These are phyloP conservation scores for Hydrangea macrophylla DNA, from an alignment of 148 eudicot genomes.

Conservation along the genomic window DNA sequence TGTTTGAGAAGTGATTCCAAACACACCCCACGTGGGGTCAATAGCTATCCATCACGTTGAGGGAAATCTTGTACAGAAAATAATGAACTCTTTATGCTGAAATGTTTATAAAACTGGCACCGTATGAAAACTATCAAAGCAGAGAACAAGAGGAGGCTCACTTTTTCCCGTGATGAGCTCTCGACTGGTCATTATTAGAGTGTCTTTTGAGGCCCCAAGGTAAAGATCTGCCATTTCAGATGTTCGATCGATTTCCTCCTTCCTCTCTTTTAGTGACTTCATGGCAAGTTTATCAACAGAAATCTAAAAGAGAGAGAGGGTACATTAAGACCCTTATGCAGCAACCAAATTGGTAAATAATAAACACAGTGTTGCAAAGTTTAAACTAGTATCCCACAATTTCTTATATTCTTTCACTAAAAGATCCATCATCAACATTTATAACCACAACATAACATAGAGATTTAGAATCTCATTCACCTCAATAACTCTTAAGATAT, in stretches of 20 bases:
- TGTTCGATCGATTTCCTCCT: conserved; percentile 60
- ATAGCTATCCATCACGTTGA: too few relatives aligned
- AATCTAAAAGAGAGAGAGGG: conserved; percentile 38
- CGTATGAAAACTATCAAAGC: background rate
- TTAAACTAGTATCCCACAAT: background rate
- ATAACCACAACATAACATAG: background rate
- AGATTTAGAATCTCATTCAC: conserved; percentile 31
- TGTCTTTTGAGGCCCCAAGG: conserved; percentile 62
- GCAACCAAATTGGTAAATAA: conserved; percentile 3
- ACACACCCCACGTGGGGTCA: too few relatives aligned
- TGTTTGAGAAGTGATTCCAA: too few relatives aligned
- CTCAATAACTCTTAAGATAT: conserved; percentile 65
- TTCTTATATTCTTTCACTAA: background rate
- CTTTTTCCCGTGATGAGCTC: conserved; percentile 84
- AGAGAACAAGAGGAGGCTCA: conserved; percentile 30
- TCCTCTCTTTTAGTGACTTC: conserved; percentile 83
- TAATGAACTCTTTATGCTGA: background rate
- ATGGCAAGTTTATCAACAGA: conserved; percentile 88
- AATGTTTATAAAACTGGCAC: background rate
- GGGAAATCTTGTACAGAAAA: background rate
- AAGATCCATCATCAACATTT: background rate
- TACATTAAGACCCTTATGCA: conserved; percentile 12
- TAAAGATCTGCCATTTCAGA: conserved; percentile 77
- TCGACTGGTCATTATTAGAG: conserved; percentile 88
- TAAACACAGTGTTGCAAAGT: too few relatives aligned